These are phyloP conservation scores for Cladosporium sp. DNA, from an alignment of 2,329 filamentous ascomycete species.

Conservation along the genomic window DNA sequence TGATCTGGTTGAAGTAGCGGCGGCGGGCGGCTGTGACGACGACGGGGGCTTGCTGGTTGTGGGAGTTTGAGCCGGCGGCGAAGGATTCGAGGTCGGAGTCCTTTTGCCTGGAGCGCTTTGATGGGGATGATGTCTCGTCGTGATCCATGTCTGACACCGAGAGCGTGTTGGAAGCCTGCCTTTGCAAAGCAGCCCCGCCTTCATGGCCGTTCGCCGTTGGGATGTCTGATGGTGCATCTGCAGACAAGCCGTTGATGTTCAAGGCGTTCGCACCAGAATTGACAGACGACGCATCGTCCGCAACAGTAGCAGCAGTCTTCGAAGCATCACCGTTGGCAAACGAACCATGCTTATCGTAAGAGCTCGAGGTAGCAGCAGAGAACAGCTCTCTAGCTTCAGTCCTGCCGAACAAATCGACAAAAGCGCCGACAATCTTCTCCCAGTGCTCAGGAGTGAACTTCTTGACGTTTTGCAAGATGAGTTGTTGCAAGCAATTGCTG, in stretches of 20 bases:
- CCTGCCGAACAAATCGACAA: conserved; percentile 91
- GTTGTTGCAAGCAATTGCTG: conserved; percentile 94
- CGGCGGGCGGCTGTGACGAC: conserved; percentile 90
- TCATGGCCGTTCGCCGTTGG: conserved; percentile 29
- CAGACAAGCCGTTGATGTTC: conserved; percentile 44
- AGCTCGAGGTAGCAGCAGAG: conserved; percentile 67
- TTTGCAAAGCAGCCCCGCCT: neutral
- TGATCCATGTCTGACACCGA: conserved; percentile 25
- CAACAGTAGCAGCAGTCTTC: conserved; percentile 25
- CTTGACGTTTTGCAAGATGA: conserved; percentile 93
- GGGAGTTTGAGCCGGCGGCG: conserved; percentile 66
- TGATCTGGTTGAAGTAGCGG: conserved; percentile 98
- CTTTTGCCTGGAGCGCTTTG: conserved; percentile 16
- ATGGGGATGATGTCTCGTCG: conserved; percentile 24
- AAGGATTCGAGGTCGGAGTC: conserved; percentile 73
- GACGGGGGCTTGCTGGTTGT: conserved; percentile 80
- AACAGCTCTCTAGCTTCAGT: conserved; percentile 96
- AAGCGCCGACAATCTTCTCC: conserved; percentile 91
- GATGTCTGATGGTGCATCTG: conserved; percentile 26
- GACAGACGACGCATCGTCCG: conserved; percentile 26
- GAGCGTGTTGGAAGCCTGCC: neutral
- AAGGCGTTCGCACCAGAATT: conserved; percentile 41
- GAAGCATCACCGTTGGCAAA: conserved; percentile 32
- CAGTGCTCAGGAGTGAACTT: conserved; percentile 89
- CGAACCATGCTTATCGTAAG: conserved; percentile 34